Conservation (phyloP, 2,329 filamentous ascomycete genomes). For the Colletotrichum phormii region DNA sequence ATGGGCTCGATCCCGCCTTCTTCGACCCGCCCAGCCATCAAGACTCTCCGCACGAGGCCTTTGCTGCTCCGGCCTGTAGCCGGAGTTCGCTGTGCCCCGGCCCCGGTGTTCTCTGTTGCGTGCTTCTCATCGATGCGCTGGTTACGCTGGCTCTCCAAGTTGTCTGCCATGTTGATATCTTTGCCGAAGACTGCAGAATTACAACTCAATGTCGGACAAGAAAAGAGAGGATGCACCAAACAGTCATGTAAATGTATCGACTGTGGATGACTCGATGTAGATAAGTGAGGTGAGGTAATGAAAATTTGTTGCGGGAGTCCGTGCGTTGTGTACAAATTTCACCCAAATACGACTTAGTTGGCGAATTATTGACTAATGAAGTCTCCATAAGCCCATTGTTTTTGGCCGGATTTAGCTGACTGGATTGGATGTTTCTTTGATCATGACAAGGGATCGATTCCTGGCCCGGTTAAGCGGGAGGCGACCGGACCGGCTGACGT, state of each 20-base stretch:
- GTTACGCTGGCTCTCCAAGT: constrained; percentile 20
- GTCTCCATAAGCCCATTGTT: constrained; percentile 8
- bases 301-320: constrained; percentile 9
- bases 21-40: constrained; percentile 41
- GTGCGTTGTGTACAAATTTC: not conserved
- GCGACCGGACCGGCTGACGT: not conserved
- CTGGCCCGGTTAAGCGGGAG: not conserved
- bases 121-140: constrained; percentile 11
- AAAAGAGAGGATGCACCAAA: not conserved
- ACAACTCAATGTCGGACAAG: not conserved
- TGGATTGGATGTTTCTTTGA: not conserved
- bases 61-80: constrained; percentile 3
- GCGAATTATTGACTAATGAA: constrained; percentile 1
- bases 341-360: not conserved
- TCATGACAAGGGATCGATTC: not conserved
- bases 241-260: not conserved
- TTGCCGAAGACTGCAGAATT: no score
- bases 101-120: not conserved
- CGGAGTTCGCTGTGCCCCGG: not conserved
- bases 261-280: not conserved
- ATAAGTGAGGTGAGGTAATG: not conserved
- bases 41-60: constrained; percentile 19
- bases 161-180: constrained; percentile 5
- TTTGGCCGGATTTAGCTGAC: not conserved
- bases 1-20: constrained; percentile 45